A percentile compares a stretch with the other conserved stretches of the same genome.
Evolutionary conservation across 495 filamentous ascomycete species (phyloP).

Genomic region (Xylaria longipes): DNA sequence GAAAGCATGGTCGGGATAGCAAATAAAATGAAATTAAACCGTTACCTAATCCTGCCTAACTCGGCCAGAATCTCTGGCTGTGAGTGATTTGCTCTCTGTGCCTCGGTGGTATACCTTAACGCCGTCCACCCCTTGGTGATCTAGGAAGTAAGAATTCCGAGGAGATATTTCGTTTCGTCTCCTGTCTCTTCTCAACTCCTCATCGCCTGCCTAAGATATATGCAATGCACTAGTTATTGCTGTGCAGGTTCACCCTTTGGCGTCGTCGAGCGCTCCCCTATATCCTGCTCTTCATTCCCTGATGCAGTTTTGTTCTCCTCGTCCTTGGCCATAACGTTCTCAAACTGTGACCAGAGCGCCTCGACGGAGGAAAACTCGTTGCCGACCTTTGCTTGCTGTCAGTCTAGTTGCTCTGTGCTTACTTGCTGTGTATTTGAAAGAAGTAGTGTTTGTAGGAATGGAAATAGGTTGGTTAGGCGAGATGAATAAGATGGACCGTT

Average conservation of each 20-base stretch:
- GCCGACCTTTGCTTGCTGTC: conserved; percentile 68
- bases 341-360: conserved; percentile 95
- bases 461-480: neutral
- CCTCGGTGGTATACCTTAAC: conserved; percentile 2
- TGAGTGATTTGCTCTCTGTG: neutral
- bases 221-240: neutral
- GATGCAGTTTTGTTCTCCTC: conserved; percentile 54
- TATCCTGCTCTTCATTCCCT: conserved; percentile 43
- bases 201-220: neutral
- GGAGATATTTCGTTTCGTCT: neutral
- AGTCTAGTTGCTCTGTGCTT: neutral
- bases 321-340: conserved; percentile 90
- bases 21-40: conserved; percentile 40
- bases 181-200: neutral
- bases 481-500: no score
- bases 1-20: conserved; percentile 40
- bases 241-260: conserved; percentile 24
- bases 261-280: conserved; percentile 26
- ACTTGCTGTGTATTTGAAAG: no score
- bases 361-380: conserved; percentile 98
- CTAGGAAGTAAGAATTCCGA: neutral
- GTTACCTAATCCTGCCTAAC: neutral
- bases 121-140: neutral
- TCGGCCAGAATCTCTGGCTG: neutral
- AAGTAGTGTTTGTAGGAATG: neutral